Base-by-base conservation (phyloP, 1,284 basidiomycete genomes). In the Mixia osmundae region DNA sequence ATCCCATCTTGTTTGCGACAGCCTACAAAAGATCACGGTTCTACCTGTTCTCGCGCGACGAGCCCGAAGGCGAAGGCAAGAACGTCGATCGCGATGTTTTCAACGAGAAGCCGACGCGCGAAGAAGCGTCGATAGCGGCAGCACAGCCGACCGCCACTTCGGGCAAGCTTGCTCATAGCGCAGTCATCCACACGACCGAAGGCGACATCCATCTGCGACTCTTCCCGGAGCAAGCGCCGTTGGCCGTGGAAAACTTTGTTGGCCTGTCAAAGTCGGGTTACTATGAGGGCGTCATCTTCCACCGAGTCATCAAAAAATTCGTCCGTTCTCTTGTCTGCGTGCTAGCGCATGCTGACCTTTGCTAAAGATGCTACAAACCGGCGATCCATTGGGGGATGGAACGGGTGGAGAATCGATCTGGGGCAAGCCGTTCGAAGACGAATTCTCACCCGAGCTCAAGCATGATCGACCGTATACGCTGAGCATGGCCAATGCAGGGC, bases 401-500 rank as follows among this genome's bases (percentile, higher is more conserved):
- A 95, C 87, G 0, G 91, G 91, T n/a, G 91, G 91, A 16, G 74
- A 70, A 40, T 82, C 76, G 12, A 80, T 95, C 44, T 97, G 89
- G 89, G 87, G 77, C 2, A 61, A 64, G 34, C 77, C 83, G 36
- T 97, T 97, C 51, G 89, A 91, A 54, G 91, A 97, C 56, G 89
- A 97, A 58, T 85, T 97, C 53, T 67, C 70, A 21, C 74, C 80
- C 44, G 73, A 77, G 38, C 61, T 91, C 39, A 76, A 72, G 55
- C 89, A 95, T 56, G 83, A 94, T 56, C 64, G 82, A 40, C 87
- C 89, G 1, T 95, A 94, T 54, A 91, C 79, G n/a, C 65, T 97
- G 33, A 85, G 80, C 51, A 95, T 95, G 85, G 91, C 91, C n/a
- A 99, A 99, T 44, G 78, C 82, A 2, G 89, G 91, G 1, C 74